Percentiles rank a stretch among this genome's conserved stretches.
phyloP scores from a whole-genome alignment of 371 early-diverging fungal species.

The Funneliformis caledonium region DNA sequence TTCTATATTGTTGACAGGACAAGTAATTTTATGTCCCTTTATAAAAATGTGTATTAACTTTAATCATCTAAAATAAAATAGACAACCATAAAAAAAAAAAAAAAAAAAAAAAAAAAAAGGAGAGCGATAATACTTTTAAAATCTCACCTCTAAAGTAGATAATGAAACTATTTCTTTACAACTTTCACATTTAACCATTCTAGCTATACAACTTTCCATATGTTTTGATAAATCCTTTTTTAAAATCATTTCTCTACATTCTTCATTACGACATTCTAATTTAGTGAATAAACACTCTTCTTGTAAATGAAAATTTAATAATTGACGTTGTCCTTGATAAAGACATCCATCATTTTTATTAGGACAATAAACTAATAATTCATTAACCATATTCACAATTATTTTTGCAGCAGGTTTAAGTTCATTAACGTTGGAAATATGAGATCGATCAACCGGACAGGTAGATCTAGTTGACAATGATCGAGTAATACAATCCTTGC shows the following conservation, averaged over 20 bases:
- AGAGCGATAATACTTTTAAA: neutral
- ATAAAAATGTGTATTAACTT: neutral
- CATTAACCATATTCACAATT: constrained; percentile 71
- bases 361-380: constrained; percentile 65
- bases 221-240: constrained; percentile 63
- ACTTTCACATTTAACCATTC: constrained; percentile 63
- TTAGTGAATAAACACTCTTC: constrained; percentile 63
- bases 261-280: constrained; percentile 60
- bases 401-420: constrained; percentile 66
- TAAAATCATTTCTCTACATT: constrained; percentile 60
- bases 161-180: constrained; percentile 60
- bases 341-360: constrained; percentile 61
- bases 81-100: neutral
- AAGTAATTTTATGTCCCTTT: constrained; percentile 64
- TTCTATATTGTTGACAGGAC: constrained; percentile 61
- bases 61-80: neutral
- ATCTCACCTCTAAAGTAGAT: constrained; percentile 55
- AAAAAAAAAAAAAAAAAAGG: neutral
- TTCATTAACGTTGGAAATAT: constrained; percentile 47
- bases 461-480: constrained; percentile 56
- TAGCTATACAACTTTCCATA: constrained; percentile 61
- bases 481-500: constrained; percentile 63
- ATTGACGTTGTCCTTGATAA: constrained; percentile 64
- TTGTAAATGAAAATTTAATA: constrained; percentile 60
- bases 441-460: constrained; percentile 72